Percentiles rank a stretch among this genome's conserved stretches.
Evolutionary conservation across 1,284 basidiomycete genomes (phyloP).

Genomic region (Ganoderma multipileum): DNA sequence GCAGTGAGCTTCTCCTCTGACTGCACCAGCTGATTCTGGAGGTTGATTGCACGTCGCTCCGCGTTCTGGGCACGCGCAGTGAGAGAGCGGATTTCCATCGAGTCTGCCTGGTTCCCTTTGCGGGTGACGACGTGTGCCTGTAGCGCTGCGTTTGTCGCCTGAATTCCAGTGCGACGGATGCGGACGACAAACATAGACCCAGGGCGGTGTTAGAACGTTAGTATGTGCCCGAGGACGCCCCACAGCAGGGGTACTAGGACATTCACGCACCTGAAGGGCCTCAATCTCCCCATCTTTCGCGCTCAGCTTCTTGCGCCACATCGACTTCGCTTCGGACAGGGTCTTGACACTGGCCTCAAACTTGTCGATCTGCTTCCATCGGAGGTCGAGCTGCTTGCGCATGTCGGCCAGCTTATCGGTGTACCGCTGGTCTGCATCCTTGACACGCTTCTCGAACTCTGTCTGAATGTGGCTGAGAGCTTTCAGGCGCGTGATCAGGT

Average conservation of each 20-base stretch:
- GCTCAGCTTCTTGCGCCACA: conserved; percentile 86
- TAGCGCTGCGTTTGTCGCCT: conserved; percentile 83
- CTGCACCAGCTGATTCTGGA: conserved; percentile 82
- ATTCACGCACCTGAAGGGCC: conserved; percentile 68
- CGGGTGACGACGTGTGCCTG: conserved; percentile 76
- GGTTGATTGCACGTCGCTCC: conserved; percentile 82
- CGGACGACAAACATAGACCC: neutral
- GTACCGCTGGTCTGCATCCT: conserved; percentile 80
- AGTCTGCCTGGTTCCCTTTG: conserved; percentile 70
- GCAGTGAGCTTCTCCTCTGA: conserved; percentile 85
- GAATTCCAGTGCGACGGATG: neutral
- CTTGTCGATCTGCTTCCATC: conserved; percentile 94
- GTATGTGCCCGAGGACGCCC: neutral
- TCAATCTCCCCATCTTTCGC: conserved; percentile 92
- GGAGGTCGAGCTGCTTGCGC: conserved; percentile 86
- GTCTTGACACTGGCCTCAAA: conserved; percentile 90
- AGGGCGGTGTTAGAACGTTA: neutral
- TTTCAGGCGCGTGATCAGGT: conserved; percentile 88
- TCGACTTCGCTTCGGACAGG: conserved; percentile 83
- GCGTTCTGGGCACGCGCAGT: conserved; percentile 78
- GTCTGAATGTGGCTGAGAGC: conserved; percentile 83
- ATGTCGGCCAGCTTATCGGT: conserved; percentile 79
- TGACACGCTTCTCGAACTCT: conserved; percentile 87
- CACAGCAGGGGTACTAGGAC: neutral
- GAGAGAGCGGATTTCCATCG: conserved; percentile 75